Base-by-base conservation (phyloP, 2,329 filamentous ascomycete species). In the Alternaria consortialis region DNA sequence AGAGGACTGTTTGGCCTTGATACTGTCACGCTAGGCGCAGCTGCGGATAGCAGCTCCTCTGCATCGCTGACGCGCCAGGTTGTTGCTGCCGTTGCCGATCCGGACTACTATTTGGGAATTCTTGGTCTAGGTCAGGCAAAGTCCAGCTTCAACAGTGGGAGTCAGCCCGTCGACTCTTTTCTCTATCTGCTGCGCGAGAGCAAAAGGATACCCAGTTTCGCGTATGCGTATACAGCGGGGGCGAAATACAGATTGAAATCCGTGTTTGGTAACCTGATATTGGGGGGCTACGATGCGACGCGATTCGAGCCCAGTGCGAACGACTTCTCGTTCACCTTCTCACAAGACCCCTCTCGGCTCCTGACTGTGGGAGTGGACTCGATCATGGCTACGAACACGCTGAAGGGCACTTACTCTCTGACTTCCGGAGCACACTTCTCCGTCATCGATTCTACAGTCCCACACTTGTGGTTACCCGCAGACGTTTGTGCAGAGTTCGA, bases 241-340 rank as follows among this genome's bases (percentile, higher is more conserved):
- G 75, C 75, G 31, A 70, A 71, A 31, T 78, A 79, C 57, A 67
- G 68, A 9, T 54, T 72, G 23, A 77, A 78, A 44, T 72, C 71
- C 1, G 73, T 75, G 0, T 71, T 73, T 37, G 77, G 75, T 7
- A 80, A 69, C 50, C 69, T 82, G 23, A 74, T 78, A 1, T 61
- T 83, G 5, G 80, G 81, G 15, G 80, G 81, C 6, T 82, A 80
- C 56, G 80, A 83, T 61, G 66, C 71, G 17, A 75, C 74, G 1
- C 75, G 79, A n/a, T 77, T 80, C 60, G 71, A 62, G 23, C 54
- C 71, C 4, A 72, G 73, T 40, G 56, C 60, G 5, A 73, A 75
- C 40, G 63, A 64, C 25, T 75, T 77, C 42, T 73, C 73, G 0
- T 80, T 71, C 44, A 71, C 60, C 62, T 80, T 74, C 36, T 72